Conservation (phyloP, 768 basidiomycete genomes). For the Termitomyces sp. region DNA sequence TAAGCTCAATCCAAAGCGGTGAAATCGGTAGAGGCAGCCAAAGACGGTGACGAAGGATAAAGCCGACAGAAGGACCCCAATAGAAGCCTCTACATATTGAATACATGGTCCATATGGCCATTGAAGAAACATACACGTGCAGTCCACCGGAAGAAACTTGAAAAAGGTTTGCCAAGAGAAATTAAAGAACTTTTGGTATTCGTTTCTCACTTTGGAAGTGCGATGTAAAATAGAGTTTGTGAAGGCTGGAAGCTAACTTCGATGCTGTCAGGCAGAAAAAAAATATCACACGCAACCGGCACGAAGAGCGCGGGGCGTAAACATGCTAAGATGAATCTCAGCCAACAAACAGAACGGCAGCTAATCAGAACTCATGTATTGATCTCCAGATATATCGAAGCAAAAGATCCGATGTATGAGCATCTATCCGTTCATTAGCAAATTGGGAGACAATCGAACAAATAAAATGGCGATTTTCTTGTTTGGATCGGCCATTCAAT, state of each 20-base stretch:
- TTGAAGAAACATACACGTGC: background rate
- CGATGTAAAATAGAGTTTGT: background rate
- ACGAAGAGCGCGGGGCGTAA: background rate
- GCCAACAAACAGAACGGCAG: background rate
- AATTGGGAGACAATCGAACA: too few species aligned
- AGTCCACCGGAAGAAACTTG: background rate
- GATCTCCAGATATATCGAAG: background rate
- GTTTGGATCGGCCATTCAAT: too few species aligned
- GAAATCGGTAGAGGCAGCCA: background rate
- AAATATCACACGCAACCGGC: background rate
- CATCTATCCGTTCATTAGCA: background rate
- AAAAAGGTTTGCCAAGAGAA: background rate
- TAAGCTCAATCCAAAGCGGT: too few species aligned
- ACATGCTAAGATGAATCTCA: background rate
- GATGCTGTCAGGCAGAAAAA: background rate
- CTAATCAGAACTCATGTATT: background rate
- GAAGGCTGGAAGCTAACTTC: background rate
- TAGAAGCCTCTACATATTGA: background rate
- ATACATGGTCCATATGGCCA: background rate
- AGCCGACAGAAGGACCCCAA: background rate
- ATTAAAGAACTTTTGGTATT: too few species aligned
- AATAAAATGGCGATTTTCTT: background rate
- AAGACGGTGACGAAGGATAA: background rate
- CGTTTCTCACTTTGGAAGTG: background rate
- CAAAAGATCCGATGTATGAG: background rate